Base-by-base conservation (phyloP, 345 rosid species). In the Cardamine chenopodiifolia region DNA sequence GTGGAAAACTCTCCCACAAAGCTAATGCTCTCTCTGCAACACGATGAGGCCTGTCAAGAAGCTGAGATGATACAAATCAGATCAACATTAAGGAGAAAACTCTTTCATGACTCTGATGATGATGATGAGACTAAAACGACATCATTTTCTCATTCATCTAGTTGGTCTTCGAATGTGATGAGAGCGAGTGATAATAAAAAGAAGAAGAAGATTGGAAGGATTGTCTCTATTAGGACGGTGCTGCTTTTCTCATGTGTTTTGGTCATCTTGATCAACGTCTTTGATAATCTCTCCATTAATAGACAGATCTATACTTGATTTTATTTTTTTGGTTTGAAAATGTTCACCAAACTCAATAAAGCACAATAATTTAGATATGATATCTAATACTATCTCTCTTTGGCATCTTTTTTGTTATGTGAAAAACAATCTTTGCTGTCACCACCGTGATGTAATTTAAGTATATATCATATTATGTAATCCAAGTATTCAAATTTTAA, bases 11-110 rank as follows among this genome's bases (percentile, higher is more conserved):
- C 88, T 37, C 90, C 93, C 1, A 80, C 84, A 70, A 59, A 19
- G 40, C 86, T 83, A 35, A 85, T 80, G 90, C 66, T 79, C 64
- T 79, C 85, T 0, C 87, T 89, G 37, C 91, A 84, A 59, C 66
- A 73, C 6, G 52, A 76, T n/a, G 49, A 44, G 18, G 17, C n/a
- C 2, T 14, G 47, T 0, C 35, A 61, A 10, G 61, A 70, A 61
- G 37, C 28, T 48, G 61, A 63, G 66, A 40, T 42, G 57, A 14
- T 45, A 65, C 25, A 70, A 69, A 1, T 35, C 17, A 61, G n/a
- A 29, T 60, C 79, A 34, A 64, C 75, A 29, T 4, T 68, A 14
- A 78, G 67, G 11, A 56, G 77, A 57, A 70, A 64, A 37, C 80
- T 77, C 8, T 71, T 77, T 31, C 61, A 63, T 29, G 71, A 47